phyloP scores from a whole-genome alignment of 148 eudicot genomes.

The Drosera capensis region DNA sequence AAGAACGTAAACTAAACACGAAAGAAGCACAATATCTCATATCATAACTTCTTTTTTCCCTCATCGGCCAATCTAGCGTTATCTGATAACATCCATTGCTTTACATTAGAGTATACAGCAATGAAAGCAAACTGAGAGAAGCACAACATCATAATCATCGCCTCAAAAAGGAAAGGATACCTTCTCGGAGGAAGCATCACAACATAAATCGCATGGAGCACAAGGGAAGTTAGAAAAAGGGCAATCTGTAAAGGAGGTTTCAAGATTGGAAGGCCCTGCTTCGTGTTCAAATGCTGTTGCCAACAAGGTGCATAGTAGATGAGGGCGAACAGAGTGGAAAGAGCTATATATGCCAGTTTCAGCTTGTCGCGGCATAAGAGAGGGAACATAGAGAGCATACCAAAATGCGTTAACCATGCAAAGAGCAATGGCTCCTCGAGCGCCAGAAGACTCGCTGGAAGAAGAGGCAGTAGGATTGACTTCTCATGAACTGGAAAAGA shows the following conservation, averaged over 20 bases:
- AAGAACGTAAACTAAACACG: too few species aligned
- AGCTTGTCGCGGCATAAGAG: constrained; percentile 60
- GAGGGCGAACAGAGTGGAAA: constrained; percentile 47
- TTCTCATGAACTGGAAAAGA: constrained; percentile 69
- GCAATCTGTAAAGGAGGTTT: constrained; percentile 17
- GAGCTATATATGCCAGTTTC: constrained; percentile 45
- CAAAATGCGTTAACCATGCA: constrained; percentile 54
- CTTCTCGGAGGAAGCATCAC: constrained; percentile 46
- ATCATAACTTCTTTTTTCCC: constrained; percentile 31
- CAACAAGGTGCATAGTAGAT: constrained; percentile 50
- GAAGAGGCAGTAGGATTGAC: constrained; percentile 80
- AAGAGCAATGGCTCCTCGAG: constrained; percentile 62
- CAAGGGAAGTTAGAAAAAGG: constrained; percentile 23
- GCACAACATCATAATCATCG: constrained; percentile 71
- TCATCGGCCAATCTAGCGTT: constrained; percentile 16
- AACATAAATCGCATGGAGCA: constrained; percentile 52
- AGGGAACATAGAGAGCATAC: constrained; percentile 86
- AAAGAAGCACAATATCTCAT: too few species aligned
- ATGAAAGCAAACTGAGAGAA: constrained; percentile 72
- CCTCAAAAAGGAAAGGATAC: constrained; percentile 87
- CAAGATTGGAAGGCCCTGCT: constrained; percentile 7
- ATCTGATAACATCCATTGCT: constrained; percentile 51
- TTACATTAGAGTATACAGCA: constrained; percentile 43
- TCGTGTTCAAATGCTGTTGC: constrained; percentile 10
- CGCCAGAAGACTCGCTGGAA: constrained; percentile 80